Conservation (phyloP, 495 filamentous ascomycete genomes). For the Schizothecium vesticola region DNA sequence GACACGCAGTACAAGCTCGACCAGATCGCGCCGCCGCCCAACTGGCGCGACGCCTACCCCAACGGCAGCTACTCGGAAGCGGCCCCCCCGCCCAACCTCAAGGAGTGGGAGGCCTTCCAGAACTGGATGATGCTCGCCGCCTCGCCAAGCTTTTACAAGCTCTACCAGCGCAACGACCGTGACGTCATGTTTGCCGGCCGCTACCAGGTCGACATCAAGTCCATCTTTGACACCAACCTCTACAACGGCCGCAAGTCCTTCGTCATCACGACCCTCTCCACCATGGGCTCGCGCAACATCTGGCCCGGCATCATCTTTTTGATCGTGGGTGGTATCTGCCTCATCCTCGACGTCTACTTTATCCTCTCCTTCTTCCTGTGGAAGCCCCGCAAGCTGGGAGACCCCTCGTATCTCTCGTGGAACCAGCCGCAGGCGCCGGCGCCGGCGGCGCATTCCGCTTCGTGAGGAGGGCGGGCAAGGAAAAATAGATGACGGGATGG, state of each 20-base stretch:
- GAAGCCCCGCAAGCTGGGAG: slow-evolving; percentile 93
- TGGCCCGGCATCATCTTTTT: slow-evolving; percentile 96
- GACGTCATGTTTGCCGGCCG: slow-evolving; percentile 58
- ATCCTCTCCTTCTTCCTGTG: slow-evolving; percentile 77
- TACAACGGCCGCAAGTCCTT: slow-evolving; percentile 95
- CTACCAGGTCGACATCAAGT: slow-evolving; percentile 50
- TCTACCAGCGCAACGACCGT: slow-evolving; percentile 73
- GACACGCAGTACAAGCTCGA: slow-evolving; percentile 52
- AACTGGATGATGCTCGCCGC: slow-evolving; percentile 99
- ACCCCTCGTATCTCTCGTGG: slow-evolving; percentile 96
- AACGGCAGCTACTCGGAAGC: slow-evolving; percentile 54
- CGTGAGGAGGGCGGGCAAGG: slow-evolving; percentile 1
- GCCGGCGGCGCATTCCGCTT: slow-evolving; percentile 29
- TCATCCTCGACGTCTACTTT: slow-evolving; percentile 81
- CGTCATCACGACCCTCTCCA: slow-evolving; percentile 85
- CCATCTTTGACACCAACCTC: slow-evolving; percentile 72
- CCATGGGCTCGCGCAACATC: slow-evolving; percentile 91
- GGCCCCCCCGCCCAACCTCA: slow-evolving; percentile 60
- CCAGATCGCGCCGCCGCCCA: slow-evolving; percentile 73
- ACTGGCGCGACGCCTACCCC: slow-evolving; percentile 67
- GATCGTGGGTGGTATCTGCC: slow-evolving; percentile 87
- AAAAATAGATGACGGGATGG: not conserved
- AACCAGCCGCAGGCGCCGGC: slow-evolving; percentile 66
- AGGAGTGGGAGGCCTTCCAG: slow-evolving; percentile 76
- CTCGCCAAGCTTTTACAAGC: slow-evolving; percentile 91